Conservation (phyloP, 768 basidiomycete species). For the Amyloporia xantha region DNA sequence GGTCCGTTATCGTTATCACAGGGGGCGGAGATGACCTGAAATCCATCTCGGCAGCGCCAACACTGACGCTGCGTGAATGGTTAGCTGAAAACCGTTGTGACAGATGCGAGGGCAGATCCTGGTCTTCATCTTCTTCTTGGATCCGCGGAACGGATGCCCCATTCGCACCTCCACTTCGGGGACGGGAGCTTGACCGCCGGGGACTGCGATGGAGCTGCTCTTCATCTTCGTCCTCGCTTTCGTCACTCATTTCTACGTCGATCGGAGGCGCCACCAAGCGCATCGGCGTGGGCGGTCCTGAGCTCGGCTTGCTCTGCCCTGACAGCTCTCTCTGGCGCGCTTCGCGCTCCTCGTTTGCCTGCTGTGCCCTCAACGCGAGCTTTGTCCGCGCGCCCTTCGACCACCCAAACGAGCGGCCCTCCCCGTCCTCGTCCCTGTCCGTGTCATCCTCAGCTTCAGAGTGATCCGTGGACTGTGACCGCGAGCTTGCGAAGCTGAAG, state of each 20-base stretch:
- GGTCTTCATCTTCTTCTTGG: constrained; percentile 65
- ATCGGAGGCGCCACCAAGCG: constrained; percentile 52
- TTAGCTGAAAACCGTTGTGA: neutral
- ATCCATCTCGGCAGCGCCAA: constrained; percentile 7
- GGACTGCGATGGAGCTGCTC: constrained; percentile 8
- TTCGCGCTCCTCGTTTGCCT: constrained; percentile 52
- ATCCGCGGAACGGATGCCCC: constrained; percentile 32
- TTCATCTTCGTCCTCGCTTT: constrained; percentile 67
- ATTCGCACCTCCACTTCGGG: neutral
- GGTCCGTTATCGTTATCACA: constrained; percentile 3
- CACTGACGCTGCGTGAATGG: neutral
- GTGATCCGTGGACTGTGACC: constrained; percentile 39
- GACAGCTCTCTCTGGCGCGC: constrained; percentile 24
- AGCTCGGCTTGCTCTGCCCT: neutral
- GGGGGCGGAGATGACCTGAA: constrained; percentile 1
- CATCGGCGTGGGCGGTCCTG: constrained; percentile 23
- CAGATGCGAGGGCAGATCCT: constrained; percentile 22
- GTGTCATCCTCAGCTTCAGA: constrained; percentile 40
- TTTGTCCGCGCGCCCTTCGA: constrained; percentile 58
- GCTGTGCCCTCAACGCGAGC: constrained; percentile 63
- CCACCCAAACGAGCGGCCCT: constrained; percentile 49
- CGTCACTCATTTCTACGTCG: constrained; percentile 70
- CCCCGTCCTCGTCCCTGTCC: constrained; percentile 51
- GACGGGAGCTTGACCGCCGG: constrained; percentile 7
- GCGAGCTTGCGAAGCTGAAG: constrained; percentile 72